Conservation (phyloP, 1,139 yeast species). For the Candida frijolesensis region DNA sequence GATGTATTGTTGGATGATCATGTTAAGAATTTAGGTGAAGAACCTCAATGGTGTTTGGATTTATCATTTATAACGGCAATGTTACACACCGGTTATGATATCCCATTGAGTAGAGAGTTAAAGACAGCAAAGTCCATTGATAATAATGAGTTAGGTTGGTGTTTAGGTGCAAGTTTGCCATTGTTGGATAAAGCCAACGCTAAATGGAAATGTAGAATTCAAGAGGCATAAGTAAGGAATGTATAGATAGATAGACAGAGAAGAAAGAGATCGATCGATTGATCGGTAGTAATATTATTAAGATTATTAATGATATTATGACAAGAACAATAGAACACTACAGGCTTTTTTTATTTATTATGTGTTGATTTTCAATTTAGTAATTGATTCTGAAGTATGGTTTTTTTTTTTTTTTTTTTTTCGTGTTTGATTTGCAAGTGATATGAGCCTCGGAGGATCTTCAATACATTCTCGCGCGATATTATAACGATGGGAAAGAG, state of each 20-base stretch:
- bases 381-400: no score
- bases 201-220: slow-evolving; percentile 72
- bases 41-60: slow-evolving; percentile 95
- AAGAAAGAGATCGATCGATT: neutral
- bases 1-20: slow-evolving; percentile 65
- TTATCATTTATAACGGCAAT: slow-evolving; percentile 86
- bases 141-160: slow-evolving; percentile 95
- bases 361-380: no score
- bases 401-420: no score
- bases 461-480: no score
- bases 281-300: no score
- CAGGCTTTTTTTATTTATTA: no score
- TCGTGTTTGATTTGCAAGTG: no score
- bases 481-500: no score
- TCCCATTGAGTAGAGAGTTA: slow-evolving; percentile 86
- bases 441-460: no score
- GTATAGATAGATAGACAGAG: neutral
- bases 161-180: slow-evolving; percentile 96
- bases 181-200: slow-evolving; percentile 61
- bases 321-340: no score
- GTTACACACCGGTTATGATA: slow-evolving; percentile 93
- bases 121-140: slow-evolving; percentile 88
- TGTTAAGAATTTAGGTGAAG: slow-evolving; percentile 61
- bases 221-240: slow-evolving; percentile 13
- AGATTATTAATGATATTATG: no score